phyloP scores from a whole-genome alignment of 441 rosid genomes.

The Jatropha multifida region DNA sequence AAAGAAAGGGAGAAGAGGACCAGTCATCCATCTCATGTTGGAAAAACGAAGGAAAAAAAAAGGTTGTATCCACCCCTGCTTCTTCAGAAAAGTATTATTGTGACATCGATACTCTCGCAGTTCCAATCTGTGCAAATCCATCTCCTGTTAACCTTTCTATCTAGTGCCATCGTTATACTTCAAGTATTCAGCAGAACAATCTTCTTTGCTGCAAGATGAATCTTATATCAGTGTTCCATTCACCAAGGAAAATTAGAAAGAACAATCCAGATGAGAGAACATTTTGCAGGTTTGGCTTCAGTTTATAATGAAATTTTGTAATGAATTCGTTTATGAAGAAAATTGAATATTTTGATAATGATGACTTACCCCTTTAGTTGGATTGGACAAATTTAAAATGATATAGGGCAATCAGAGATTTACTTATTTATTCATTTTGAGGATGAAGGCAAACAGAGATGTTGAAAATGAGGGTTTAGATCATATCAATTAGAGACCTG shows the following conservation, averaged over 20 bases:
- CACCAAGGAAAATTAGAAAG: neutral
- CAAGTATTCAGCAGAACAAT: slow-evolving; percentile 46
- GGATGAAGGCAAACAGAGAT: neutral
- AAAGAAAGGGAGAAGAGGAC: neutral
- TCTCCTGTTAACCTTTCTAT: slow-evolving; percentile 3
- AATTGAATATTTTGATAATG: neutral
- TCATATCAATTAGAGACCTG: neutral
- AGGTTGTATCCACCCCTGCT: slow-evolving; percentile 7
- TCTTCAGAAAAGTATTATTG: slow-evolving; percentile 8
- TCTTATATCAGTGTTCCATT: neutral
- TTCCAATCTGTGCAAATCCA: slow-evolving; percentile 11
- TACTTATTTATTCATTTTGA: too few relatives aligned
- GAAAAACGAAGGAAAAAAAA: neutral
- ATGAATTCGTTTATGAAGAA: too few relatives aligned
- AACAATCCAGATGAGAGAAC: neutral
- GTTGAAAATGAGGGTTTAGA: neutral
- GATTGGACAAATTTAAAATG: too few relatives aligned
- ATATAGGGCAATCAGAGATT: too few relatives aligned
- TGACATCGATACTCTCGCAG: neutral
- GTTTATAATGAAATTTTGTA: too few relatives aligned
- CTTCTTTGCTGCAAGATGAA: slow-evolving; percentile 51
- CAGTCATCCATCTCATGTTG: neutral
- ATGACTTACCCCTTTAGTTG: too few relatives aligned
- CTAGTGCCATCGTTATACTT: slow-evolving; percentile 6
- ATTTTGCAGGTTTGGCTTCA: too few relatives aligned